phyloP scores from a whole-genome alignment of 2,329 filamentous ascomycete genomes.

The Aspergillus proliferans region DNA sequence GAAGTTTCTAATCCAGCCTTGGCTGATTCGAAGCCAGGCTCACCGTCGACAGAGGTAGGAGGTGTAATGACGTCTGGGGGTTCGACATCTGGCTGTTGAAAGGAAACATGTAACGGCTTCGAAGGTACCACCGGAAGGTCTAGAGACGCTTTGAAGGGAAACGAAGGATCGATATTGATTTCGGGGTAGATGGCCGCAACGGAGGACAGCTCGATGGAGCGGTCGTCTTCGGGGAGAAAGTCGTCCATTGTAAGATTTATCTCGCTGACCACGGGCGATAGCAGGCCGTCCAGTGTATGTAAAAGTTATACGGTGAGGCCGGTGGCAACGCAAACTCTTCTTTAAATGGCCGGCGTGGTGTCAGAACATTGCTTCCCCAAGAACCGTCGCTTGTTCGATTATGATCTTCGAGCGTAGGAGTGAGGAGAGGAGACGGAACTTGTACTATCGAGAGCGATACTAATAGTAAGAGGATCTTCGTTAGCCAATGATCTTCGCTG shows the following conservation, averaged over 20 bases:
- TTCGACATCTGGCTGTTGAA: slow-evolving; percentile 31
- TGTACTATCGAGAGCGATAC: not conserved
- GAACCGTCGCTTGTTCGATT: too few relatives aligned
- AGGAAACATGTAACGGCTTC: slow-evolving; percentile 44
- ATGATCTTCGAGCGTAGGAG: not conserved
- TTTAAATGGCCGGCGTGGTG: not conserved
- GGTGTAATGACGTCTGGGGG: slow-evolving; percentile 34
- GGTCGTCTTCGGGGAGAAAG: slow-evolving; percentile 46
- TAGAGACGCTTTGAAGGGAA: slow-evolving; percentile 47
- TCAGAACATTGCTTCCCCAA: slow-evolving; percentile 4
- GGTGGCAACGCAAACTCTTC: not conserved
- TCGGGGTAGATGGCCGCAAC: slow-evolving; percentile 60
- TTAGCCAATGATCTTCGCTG: not conserved
- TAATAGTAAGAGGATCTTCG: not conserved
- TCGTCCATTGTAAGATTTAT: slow-evolving; percentile 4
- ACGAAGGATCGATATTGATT: slow-evolving; percentile 43
- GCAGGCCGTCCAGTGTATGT: not conserved
- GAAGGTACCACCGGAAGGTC: slow-evolving; percentile 52
- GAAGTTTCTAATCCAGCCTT: slow-evolving; percentile 18
- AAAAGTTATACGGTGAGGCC: not conserved
- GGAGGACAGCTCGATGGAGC: slow-evolving; percentile 53
- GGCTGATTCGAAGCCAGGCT: slow-evolving; percentile 12
- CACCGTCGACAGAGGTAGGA: slow-evolving; percentile 35
- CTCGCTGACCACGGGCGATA: not conserved
- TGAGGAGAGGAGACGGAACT: slow-evolving; percentile 1